phyloP scores from a whole-genome alignment of 352 stramenopile genomes.

The Pythium aristosporum region DNA sequence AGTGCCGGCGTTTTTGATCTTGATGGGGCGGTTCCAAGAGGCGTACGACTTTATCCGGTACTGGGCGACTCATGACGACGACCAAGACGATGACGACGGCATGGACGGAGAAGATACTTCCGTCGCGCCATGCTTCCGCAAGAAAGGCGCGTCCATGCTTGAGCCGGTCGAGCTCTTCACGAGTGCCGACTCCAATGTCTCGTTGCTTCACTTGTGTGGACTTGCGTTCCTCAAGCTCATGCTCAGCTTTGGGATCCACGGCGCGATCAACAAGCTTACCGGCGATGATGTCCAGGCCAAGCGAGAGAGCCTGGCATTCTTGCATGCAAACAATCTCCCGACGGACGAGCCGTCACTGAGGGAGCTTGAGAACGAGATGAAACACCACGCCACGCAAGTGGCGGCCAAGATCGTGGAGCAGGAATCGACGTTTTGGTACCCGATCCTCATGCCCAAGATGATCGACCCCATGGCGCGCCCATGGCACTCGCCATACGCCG shows the following conservation, averaged over 20 bases:
- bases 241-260: constrained; percentile 1
- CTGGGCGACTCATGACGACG: constrained; percentile 11
- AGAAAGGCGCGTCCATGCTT: background rate
- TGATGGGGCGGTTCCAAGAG: constrained; percentile 11
- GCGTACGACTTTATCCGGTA: constrained; percentile 17
- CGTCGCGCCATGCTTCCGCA: constrained; percentile 10
- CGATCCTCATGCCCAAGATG: constrained; percentile 9
- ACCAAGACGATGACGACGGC: constrained; percentile 3
- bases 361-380: background rate
- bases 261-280: constrained; percentile 3
- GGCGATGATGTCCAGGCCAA: background rate
- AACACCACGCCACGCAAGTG: background rate
- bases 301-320: background rate
- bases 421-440: background rate
- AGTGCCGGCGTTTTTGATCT: constrained; percentile 7
- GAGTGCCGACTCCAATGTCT: background rate
- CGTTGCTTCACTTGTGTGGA: background rate
- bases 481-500: background rate
- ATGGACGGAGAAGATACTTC: background rate
- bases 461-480: background rate
- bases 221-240: constrained; percentile 12
- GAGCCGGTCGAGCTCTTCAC: constrained; percentile 9
- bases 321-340: background rate
- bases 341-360: background rate
- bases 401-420: background rate